Conservation (phyloP, 192 early-diverging fungal species). For the Rhizophlyctis rosea region DNA sequence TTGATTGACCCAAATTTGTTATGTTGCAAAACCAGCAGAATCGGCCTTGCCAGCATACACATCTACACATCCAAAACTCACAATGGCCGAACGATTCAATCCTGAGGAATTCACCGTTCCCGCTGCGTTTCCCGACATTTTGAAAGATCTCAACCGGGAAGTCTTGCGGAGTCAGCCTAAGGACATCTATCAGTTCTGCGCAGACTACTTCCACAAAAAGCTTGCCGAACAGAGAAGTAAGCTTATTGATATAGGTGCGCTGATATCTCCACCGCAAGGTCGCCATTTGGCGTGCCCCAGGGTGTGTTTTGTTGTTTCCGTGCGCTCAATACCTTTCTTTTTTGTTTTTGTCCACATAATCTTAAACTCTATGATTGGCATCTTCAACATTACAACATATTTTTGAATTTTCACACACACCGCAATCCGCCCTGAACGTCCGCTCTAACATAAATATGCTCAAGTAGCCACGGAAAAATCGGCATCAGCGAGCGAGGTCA, state of each 20-base stretch:
- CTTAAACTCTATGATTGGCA: not conserved
- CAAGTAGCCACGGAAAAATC: too few species aligned
- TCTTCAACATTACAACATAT: too few species aligned
- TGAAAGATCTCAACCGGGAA: constrained; percentile 80
- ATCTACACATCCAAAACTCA: too few species aligned
- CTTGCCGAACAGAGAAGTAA: constrained; percentile 66
- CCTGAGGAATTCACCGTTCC: constrained; percentile 40
- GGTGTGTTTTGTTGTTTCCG: not conserved
- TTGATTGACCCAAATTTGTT: too few species aligned
- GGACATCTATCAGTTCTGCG: constrained; percentile 92
- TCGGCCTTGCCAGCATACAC: too few species aligned
- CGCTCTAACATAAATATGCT: too few species aligned
- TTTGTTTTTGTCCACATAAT: not conserved
- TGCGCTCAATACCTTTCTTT: not conserved
- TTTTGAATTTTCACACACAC: too few species aligned
- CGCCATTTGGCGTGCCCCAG: not conserved
- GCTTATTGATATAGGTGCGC: constrained; percentile 32
- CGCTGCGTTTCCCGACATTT: constrained; percentile 58
- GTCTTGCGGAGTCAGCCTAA: constrained; percentile 73
- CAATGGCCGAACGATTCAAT: constrained; percentile 29
- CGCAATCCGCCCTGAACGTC: too few species aligned
- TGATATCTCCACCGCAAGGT: not conserved
- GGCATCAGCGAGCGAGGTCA: too few species aligned
- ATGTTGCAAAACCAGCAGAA: too few species aligned
- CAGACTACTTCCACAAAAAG: constrained; percentile 84